phyloP scores from a whole-genome alignment of 805 yeast genomes.

The Grigorovia jiainica region DNA sequence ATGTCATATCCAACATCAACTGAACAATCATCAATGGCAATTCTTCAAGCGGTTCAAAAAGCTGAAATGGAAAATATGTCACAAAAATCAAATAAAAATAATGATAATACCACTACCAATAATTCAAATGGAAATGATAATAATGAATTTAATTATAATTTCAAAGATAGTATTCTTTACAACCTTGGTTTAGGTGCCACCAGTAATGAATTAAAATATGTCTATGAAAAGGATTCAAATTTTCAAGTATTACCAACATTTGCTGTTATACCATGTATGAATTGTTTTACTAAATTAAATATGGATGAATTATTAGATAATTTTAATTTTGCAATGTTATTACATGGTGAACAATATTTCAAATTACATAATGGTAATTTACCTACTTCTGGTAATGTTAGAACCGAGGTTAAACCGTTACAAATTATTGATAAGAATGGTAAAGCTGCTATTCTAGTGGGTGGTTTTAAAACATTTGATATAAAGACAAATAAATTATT shows the following conservation, averaged over 20 bases:
- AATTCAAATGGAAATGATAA: constrained; percentile 7
- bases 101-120: background rate
- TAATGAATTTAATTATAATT: constrained; percentile 43
- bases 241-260: constrained; percentile 84
- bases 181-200: constrained; percentile 85
- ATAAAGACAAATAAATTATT: constrained; percentile 55
- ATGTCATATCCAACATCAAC: constrained; percentile 45
- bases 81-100: constrained; percentile 23
- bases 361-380: constrained; percentile 49
- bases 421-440: constrained; percentile 77
- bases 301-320: constrained; percentile 57
- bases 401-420: constrained; percentile 56
- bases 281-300: constrained; percentile 47
- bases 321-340: constrained; percentile 79
- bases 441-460: constrained; percentile 68
- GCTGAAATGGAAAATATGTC: constrained; percentile 23
- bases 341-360: constrained; percentile 93
- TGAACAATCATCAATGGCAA: constrained; percentile 72
- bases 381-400: constrained; percentile 58
- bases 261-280: constrained; percentile 83
- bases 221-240: constrained; percentile 63
- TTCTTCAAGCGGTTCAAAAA: constrained; percentile 50
- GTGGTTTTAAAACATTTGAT: constrained; percentile 63
- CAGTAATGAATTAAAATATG: constrained; percentile 64
- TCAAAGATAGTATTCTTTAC: constrained; percentile 69